Conservation (phyloP, 129 eudicot genomes). For the Helianthus tuberosus region DNA sequence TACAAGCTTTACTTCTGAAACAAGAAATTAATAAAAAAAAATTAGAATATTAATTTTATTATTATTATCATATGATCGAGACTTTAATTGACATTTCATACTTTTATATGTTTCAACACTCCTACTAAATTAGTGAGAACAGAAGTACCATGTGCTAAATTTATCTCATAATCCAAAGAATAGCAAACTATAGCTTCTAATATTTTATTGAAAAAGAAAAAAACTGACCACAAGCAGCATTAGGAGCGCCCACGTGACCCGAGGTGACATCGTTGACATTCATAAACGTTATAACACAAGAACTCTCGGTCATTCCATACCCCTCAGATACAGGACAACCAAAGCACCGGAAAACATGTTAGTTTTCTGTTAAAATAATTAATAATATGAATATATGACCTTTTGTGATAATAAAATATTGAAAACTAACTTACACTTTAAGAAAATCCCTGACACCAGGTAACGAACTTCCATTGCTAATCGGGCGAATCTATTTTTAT, state of each 20-base stretch:
- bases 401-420: constrained; percentile 3
- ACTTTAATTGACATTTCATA: neutral
- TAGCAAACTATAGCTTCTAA: too few relatives aligned
- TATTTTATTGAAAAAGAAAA: too few relatives aligned
- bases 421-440: constrained; percentile 60
- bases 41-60: too few relatives aligned
- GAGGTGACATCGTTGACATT: constrained; percentile 49
- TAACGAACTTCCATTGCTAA: too few relatives aligned
- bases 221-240: constrained; percentile 76
- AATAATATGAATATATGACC: neutral
- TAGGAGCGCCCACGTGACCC: constrained; percentile 90
- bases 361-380: neutral
- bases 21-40: too few relatives aligned
- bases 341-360: constrained; percentile 62
- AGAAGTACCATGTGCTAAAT: too few relatives aligned
- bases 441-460: constrained; percentile 87
- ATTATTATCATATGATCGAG: too few relatives aligned
- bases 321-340: constrained; percentile 72
- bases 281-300: constrained; percentile 63
- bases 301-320: constrained; percentile 89
- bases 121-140: too few relatives aligned
- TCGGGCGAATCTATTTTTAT: too few relatives aligned
- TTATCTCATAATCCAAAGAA: too few relatives aligned
- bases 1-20: constrained; percentile 79
- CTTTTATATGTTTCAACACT: too few relatives aligned